Evolutionary conservation across 1,284 basidiomycete species (phyloP).

Genomic region (Mycena citricolor): DNA sequence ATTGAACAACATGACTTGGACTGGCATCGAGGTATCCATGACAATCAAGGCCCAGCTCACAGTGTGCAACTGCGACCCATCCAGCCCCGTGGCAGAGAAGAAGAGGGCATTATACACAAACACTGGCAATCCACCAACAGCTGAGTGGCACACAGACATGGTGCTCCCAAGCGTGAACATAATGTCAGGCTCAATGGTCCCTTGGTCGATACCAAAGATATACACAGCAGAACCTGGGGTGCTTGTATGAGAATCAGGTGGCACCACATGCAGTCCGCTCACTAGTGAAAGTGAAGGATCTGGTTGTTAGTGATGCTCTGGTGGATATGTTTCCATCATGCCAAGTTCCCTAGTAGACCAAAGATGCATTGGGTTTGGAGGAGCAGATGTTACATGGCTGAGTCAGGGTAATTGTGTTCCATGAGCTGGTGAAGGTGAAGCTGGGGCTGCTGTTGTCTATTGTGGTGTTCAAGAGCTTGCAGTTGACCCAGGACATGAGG

Average conservation of each 20-base stretch:
- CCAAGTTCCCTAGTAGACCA: conserved; percentile 6
- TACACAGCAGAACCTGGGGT: conserved; percentile 15
- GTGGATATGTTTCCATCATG: conserved; percentile 14
- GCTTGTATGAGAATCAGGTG: not conserved
- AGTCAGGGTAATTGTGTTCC: conserved; percentile 11
- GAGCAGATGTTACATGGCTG: conserved; percentile 13
- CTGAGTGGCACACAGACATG: conserved; percentile 3
- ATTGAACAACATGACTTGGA: conserved; percentile 15
- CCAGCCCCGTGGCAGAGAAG: conserved; percentile 15
- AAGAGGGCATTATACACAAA: conserved; percentile 12
- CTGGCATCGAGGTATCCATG: not conserved
- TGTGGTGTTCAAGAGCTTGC: conserved; percentile 11
- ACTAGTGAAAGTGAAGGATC: conserved; percentile 17
- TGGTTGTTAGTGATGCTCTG: conserved; percentile 1
- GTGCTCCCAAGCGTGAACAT: conserved; percentile 12
- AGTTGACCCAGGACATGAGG: not conserved
- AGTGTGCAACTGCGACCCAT: conserved; percentile 7
- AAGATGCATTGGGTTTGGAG: conserved; percentile 5
- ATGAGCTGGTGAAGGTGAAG: conserved; percentile 9
- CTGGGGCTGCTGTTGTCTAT: conserved; percentile 11
- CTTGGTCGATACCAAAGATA: conserved; percentile 18
- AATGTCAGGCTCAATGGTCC: conserved; percentile 3
- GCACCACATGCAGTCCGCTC: not conserved
- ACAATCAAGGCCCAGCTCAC: conserved; percentile 12
- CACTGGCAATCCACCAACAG: conserved; percentile 9